Base-by-base conservation (phyloP, 768 basidiomycete genomes). In the Auricularia cornea region DNA sequence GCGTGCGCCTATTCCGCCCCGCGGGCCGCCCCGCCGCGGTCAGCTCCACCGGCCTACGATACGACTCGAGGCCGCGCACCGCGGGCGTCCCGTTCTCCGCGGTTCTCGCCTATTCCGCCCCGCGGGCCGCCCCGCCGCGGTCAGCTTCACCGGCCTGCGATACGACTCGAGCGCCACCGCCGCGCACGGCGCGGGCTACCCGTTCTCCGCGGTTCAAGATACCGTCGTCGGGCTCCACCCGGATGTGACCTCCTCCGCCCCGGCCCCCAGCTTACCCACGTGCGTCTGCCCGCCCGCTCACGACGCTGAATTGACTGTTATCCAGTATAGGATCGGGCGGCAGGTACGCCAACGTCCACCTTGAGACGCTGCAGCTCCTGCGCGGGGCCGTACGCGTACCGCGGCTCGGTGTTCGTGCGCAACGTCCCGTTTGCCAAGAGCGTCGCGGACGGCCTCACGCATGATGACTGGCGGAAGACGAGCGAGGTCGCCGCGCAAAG, bases 401-500 rank as follows among this genome's bases (percentile, higher is more conserved):
- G 80, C n/a, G 96, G 96, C 29, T 79, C 78, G 44, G 82, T 93
- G 52, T 83, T 86, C 57, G 90, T 96, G 63, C 82, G 86, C 69
- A 98, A 98, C 72, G 71, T 98, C 59, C 84, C 92, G 6, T 98
- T 86, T 75, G 80, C 89, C 69, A 98, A 98, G 77, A 84, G 84
- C 80, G 81, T 98, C 60, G 89, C 86, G 6, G 84, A 94, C 28
- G 85, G 96, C 31, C 98, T 97, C 74, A 98, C 96, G 1, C 83
- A 95, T 68, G 96, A 98, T 72, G 81, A 80, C 68, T 98, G 96
- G 96, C 92, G 94, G 74, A 99, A 96, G 57, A 95, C 92, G 64
- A 90, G 88, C 73, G 96, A 98, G 74, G 91, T 97, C 63, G 84
- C 87, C 0, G 95, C 87, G 29, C 84, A 83, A n/a, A n/a, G n/a